Conservation (phyloP, 2,329 filamentous ascomycete genomes). For the Fusarium sp. region DNA sequence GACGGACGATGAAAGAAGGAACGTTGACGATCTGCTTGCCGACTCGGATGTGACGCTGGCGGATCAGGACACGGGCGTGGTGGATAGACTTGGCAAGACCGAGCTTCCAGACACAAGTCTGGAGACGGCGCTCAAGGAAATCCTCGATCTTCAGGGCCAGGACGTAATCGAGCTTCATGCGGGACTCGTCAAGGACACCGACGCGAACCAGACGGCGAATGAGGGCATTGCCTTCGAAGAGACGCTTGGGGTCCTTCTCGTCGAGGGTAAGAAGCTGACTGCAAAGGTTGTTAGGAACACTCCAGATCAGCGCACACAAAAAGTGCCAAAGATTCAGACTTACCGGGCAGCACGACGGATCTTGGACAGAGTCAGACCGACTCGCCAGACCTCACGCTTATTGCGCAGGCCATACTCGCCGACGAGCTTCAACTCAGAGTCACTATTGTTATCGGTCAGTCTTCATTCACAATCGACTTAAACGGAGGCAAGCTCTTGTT, state of each 20-base stretch:
- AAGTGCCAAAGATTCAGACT: constrained; percentile 33
- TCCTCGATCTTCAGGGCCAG: constrained; percentile 99
- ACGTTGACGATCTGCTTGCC: constrained; percentile 99
- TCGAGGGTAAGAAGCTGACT: constrained; percentile 99
- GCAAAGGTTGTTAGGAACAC: constrained; percentile 48
- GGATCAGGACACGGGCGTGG: constrained; percentile 99
- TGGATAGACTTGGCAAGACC: constrained; percentile 99
- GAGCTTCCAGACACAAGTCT: constrained; percentile 99
- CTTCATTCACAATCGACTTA: constrained; percentile 85
- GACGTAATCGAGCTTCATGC: constrained; percentile 99
- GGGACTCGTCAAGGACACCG: constrained; percentile 99
- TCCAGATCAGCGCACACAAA: background rate
- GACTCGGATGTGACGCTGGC: constrained; percentile 99
- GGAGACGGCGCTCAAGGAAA: constrained; percentile 99
- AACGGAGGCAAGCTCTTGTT: constrained; percentile 97
- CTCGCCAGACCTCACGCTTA: constrained; percentile 99
- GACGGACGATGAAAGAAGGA: constrained; percentile 98
- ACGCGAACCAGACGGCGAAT: constrained; percentile 99
- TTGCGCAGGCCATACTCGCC: constrained; percentile 99
- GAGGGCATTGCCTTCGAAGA: constrained; percentile 99
- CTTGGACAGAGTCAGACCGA: constrained; percentile 99
- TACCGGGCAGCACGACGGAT: constrained; percentile 99
- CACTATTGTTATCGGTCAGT: constrained; percentile 81
- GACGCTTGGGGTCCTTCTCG: constrained; percentile 99
- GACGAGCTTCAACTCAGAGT: constrained; percentile 99